Conservation (phyloP, 805 yeast species). For the Candida khao-thaluensis region DNA sequence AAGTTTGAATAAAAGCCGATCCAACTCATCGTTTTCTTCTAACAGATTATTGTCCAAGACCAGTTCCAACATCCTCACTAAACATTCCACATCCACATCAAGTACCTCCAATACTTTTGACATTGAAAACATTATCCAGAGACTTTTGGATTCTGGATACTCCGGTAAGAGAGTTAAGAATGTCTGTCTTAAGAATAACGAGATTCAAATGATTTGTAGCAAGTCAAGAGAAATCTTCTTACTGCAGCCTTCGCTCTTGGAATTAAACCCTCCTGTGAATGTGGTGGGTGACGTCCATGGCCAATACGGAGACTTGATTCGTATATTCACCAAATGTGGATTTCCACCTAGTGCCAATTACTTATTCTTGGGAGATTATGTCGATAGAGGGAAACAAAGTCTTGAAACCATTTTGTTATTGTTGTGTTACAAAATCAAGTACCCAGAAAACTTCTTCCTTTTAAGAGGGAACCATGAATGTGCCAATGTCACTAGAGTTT, state of each 20-base stretch:
- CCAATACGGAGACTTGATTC: constrained; percentile 85
- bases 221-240: constrained; percentile 86
- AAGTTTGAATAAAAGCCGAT: constrained; percentile 12
- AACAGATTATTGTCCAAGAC: constrained; percentile 12
- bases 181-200: constrained; percentile 85
- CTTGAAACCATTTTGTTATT: constrained; percentile 86
- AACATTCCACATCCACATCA: constrained; percentile 12
- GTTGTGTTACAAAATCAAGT: constrained; percentile 91
- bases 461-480: constrained; percentile 96
- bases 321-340: constrained; percentile 93
- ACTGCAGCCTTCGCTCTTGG: constrained; percentile 86
- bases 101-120: constrained; percentile 32
- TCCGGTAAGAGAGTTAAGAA: constrained; percentile 89
- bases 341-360: constrained; percentile 94
- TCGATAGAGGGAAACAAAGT: constrained; percentile 95
- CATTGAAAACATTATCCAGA: constrained; percentile 86
- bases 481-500: constrained; percentile 93
- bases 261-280: constrained; percentile 81
- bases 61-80: constrained; percentile 10
- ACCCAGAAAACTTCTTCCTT: constrained; percentile 92
- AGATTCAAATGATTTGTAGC: constrained; percentile 82
- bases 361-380: constrained; percentile 92
- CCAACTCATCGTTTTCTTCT: constrained; percentile 17
- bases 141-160: constrained; percentile 93
- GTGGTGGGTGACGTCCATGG: constrained; percentile 97